Conservation (phyloP, 2,329 filamentous ascomycete species). For the Emericellopsis cladophorae region DNA sequence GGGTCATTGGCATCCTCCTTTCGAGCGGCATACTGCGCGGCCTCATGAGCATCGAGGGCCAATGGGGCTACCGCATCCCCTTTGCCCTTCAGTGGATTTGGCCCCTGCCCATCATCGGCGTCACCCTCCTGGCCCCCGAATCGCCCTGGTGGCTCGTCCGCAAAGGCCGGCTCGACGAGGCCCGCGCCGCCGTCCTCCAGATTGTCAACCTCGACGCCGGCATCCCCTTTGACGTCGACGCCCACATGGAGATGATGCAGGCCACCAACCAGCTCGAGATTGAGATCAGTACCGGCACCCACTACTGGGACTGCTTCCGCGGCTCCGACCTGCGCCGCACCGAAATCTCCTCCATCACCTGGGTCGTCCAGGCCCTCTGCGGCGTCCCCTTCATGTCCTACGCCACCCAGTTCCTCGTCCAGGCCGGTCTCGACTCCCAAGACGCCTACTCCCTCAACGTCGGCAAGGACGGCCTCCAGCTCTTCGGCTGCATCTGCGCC, state of each 20-base stretch:
- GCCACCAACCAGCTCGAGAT: slow-evolving; percentile 37
- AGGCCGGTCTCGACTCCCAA: slow-evolving; percentile 24
- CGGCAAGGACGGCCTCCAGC: slow-evolving; percentile 28
- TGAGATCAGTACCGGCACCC: slow-evolving; percentile 22
- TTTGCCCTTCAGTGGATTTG: slow-evolving; percentile 30
- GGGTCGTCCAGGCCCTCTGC: slow-evolving; percentile 26
- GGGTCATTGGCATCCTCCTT: slow-evolving; percentile 23
- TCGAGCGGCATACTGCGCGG: slow-evolving; percentile 22
- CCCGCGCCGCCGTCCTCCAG: slow-evolving; percentile 4
- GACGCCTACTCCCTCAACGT: slow-evolving; percentile 23
- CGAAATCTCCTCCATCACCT: slow-evolving; percentile 30
- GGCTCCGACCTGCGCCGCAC: slow-evolving; percentile 31
- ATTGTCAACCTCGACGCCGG: slow-evolving; percentile 1
- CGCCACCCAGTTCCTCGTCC: slow-evolving; percentile 38
- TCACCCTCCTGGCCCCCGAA: slow-evolving; percentile 24
- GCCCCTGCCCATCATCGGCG: slow-evolving; percentile 23
- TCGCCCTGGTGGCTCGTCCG: slow-evolving; percentile 31
- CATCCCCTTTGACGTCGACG: slow-evolving; percentile 8
- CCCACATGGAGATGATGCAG: slow-evolving; percentile 26
- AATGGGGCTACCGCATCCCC: slow-evolving; percentile 29
- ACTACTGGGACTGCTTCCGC: slow-evolving; percentile 34
- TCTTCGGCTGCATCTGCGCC: slow-evolving; percentile 29
- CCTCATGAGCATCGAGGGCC: slow-evolving; percentile 16
- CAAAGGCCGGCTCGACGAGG: slow-evolving; percentile 18
- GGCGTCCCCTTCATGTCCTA: slow-evolving; percentile 39